Conservation (phyloP, 169 alveolate genomes). For the Babesia sp. region DNA sequence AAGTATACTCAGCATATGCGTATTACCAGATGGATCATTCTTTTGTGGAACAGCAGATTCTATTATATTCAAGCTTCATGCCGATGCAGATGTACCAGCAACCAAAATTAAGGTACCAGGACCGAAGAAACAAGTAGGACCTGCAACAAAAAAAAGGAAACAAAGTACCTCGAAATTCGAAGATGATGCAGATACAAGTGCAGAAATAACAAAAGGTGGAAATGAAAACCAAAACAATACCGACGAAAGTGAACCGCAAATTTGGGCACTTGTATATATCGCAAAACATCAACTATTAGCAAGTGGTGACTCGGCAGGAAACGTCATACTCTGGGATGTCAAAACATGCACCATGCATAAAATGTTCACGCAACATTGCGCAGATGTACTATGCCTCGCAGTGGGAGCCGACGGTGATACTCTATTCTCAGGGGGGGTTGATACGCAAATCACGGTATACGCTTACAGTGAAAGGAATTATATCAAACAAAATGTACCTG, state of each 20-base stretch:
- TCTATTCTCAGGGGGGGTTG: conserved; percentile 62
- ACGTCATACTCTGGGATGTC: conserved; percentile 61
- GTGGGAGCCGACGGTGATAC: conserved; percentile 48
- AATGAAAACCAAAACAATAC: background rate
- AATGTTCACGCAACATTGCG: conserved; percentile 55
- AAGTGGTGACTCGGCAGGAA: conserved; percentile 67
- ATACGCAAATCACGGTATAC: conserved; percentile 57
- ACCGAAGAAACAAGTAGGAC: conserved; percentile 11
- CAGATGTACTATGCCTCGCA: conserved; percentile 58
- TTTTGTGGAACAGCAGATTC: conserved; percentile 67
- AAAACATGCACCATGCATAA: conserved; percentile 46
- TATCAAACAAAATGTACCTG: background rate
- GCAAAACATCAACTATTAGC: conserved; percentile 22
- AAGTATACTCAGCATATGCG: conserved; percentile 59
- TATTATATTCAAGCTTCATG: conserved; percentile 25
- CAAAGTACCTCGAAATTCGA: background rate
- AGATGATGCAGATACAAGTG: background rate
- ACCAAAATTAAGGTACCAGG: conserved; percentile 30
- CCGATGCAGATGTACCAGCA: conserved; percentile 1
- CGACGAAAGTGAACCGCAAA: conserved; percentile 22
- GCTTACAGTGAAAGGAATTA: conserved; percentile 40
- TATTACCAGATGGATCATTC: conserved; percentile 43
- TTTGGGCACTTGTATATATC: conserved; percentile 60
- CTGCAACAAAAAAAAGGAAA: conserved; percentile 19
- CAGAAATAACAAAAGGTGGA: background rate